Percentiles rank a stretch among this genome's conserved stretches.
Evolutionary conservation across 139 green algal genomes (phyloP).

Genomic region (Desmodesmus armatus): DNA sequence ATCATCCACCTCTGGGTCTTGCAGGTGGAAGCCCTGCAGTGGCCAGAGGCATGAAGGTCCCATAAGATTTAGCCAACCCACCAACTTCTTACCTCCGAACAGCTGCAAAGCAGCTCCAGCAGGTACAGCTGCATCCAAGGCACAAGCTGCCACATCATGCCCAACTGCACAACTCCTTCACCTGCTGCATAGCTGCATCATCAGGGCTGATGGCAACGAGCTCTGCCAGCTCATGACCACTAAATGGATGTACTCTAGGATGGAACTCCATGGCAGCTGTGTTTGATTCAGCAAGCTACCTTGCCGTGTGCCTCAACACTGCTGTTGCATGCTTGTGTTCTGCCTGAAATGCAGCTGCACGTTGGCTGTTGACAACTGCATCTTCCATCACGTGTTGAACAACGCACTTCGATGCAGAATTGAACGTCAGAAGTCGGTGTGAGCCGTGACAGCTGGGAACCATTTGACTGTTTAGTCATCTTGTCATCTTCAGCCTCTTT

Average conservation of each 20-base stretch:
- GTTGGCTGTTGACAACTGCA: no score
- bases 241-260: conserved; percentile 13
- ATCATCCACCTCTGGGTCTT: conserved; percentile 50
- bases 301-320: no score
- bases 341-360: no score
- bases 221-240: conserved; percentile 38
- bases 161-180: no score
- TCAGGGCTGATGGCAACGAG: conserved; percentile 45
- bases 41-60: neutral
- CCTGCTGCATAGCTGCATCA: conserved; percentile 40
- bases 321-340: no score
- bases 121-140: neutral
- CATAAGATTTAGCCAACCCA: neutral
- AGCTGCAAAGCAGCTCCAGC: neutral
- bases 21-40: conserved; percentile 40
- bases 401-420: no score
- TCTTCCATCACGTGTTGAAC: no score
- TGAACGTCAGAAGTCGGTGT: no score
- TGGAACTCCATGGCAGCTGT: conserved; percentile 36
- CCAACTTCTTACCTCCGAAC: neutral
- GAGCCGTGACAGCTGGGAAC: no score
- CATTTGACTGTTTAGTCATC: no score
- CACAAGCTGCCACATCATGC: neutral
- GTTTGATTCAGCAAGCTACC: no score
- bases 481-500: no score